phyloP scores from a whole-genome alignment of 1,284 basidiomycete genomes.

The Somion occarium region DNA sequence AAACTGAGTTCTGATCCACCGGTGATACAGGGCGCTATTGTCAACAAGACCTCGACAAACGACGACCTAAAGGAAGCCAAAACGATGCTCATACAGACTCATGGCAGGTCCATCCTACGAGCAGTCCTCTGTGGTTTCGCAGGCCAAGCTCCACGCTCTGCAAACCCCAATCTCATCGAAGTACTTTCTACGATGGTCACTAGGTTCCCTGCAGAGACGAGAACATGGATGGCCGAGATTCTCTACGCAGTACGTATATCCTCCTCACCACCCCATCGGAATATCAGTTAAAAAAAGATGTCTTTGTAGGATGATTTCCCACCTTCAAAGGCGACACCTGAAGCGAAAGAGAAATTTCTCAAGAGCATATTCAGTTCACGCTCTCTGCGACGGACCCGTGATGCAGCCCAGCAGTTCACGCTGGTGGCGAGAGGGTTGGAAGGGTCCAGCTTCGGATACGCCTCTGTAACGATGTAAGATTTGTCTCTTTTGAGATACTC shows the following conservation, averaged over 20 bases:
- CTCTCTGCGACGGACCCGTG: constrained; percentile 59
- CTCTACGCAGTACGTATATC: constrained; percentile 56
- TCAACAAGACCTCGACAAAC: constrained; percentile 54
- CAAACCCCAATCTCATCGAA: constrained; percentile 81
- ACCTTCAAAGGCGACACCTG: constrained; percentile 55
- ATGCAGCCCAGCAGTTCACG: constrained; percentile 74
- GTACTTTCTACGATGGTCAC: constrained; percentile 63
- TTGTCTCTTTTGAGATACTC: too few species aligned
- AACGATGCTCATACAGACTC: constrained; percentile 45
- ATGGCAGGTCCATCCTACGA: constrained; percentile 68
- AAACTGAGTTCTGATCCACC: constrained; percentile 1
- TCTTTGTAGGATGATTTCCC: constrained; percentile 54
- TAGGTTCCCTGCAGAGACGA: constrained; percentile 49
- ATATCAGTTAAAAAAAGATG: background rate
- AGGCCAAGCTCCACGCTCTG: constrained; percentile 75
- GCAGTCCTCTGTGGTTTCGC: constrained; percentile 77
- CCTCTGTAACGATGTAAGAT: constrained; percentile 33
- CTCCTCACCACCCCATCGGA: background rate
- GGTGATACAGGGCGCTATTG: constrained; percentile 49
- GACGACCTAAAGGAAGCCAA: constrained; percentile 49
- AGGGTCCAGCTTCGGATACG: constrained; percentile 72
- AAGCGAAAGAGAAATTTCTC: constrained; percentile 76
- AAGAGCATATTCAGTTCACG: constrained; percentile 67
- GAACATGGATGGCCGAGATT: constrained; percentile 68
- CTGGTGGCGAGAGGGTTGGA: constrained; percentile 72